Base-by-base conservation (phyloP, 2,329 filamentous ascomycete species). In the Talaromyces funiculosus region DNA sequence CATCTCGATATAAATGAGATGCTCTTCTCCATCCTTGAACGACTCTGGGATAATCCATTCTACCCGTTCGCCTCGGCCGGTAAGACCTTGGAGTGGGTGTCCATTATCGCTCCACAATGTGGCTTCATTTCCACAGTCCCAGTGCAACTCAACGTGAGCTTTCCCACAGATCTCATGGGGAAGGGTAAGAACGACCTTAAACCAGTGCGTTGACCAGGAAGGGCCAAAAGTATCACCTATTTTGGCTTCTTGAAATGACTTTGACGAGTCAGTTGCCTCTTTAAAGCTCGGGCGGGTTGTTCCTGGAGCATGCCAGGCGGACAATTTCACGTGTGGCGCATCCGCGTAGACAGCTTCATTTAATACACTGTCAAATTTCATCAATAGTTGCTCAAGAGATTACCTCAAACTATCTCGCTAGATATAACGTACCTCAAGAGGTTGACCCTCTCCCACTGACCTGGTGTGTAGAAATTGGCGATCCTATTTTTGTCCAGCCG, bases 131-230 rank as follows among this genome's bases (percentile, higher is more conserved):
- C 90, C 89, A 45, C 89, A 88, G 76, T 99, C 93, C 93, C 94
- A 99, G 69, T 96, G 91, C 61, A 97, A 86, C 75, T 97, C 92
- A 14, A 99, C 81, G 51, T 89, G 86, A 66, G 92, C 86, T 68
- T 94, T 90, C 64, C 91, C 78, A 26, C 75, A 78, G 68, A 97
- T 83, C 10, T 90, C 79, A 59, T 84, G 72, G 5, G 94, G 93
- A 16, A 97, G 83, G 4, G 84, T 90, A 63, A 99, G 78, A 60
- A 87, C 79, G 59, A 97, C 84, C 67, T 86, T 90, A 83, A 99
- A 96, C 94, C 94, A 99, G 75, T 97, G 94, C 9, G 94, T 99
- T 1, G 92, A 89, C 94, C 94, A 99, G 31, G 92, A 93, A 1
- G 94, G 94, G 0, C 94, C 94, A 67, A 97, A 97, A 4, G 81